Evolutionary conservation across 768 basidiomycete genomes (phyloP).

Genomic region (Boletus insuetus): DNA sequence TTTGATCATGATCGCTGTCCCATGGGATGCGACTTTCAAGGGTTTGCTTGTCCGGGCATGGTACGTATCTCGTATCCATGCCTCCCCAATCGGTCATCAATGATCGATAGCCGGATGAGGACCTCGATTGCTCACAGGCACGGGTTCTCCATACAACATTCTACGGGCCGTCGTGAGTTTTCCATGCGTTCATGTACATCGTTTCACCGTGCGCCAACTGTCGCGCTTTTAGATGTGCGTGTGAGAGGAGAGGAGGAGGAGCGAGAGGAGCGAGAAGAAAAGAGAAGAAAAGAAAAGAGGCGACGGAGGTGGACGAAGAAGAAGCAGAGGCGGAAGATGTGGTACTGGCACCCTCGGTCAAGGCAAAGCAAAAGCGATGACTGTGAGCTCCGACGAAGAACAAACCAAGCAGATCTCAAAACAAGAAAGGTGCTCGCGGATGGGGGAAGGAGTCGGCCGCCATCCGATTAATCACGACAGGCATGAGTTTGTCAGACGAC

Average conservation of each 20-base stretch:
- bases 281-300: too few relatives aligned
- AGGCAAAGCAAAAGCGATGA: too few relatives aligned
- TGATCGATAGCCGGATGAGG: neutral
- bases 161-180: constrained; percentile 15
- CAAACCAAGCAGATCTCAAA: neutral
- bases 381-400: too few relatives aligned
- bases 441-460: neutral
- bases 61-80: neutral
- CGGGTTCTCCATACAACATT: neutral
- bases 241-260: too few relatives aligned
- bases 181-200: too few relatives aligned
- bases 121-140: neutral
- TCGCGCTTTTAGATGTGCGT: constrained; percentile 7
- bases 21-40: constrained; percentile 3
- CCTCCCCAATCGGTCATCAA: neutral
- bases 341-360: too few relatives aligned
- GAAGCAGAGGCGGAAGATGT: too few relatives aligned
- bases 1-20: neutral
- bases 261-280: too few relatives aligned
- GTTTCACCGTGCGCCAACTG: neutral
- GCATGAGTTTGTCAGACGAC: constrained; percentile 54
- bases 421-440: constrained; percentile 10
- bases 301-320: too few relatives aligned
- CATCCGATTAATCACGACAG: constrained; percentile 66
- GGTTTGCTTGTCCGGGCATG: neutral